These are phyloP conservation scores for Talaromyces amestolkiae DNA, from an alignment of 2,329 filamentous ascomycete species.

Conservation along the genomic window DNA sequence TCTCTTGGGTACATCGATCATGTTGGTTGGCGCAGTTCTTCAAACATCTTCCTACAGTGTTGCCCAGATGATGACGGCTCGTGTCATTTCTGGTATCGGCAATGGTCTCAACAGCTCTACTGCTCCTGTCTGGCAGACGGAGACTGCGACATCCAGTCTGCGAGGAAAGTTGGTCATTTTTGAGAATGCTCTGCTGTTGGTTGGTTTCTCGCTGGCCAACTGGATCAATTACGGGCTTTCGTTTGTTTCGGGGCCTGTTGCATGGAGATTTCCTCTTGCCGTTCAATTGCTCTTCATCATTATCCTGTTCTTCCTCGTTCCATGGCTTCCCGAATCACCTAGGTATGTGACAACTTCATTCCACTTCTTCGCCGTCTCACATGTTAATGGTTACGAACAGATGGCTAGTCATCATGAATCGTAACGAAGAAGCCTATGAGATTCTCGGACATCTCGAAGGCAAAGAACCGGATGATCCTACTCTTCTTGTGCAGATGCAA, in stretches of 20 bases:
- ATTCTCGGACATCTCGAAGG: slow-evolving; percentile 28
- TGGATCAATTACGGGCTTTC: slow-evolving; percentile 55
- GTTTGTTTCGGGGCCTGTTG: slow-evolving; percentile 42
- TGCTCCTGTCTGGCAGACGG: slow-evolving; percentile 52
- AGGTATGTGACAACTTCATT: background rate
- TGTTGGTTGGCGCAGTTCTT: slow-evolving; percentile 50
- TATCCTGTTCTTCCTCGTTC: background rate
- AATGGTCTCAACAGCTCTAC: slow-evolving; percentile 54
- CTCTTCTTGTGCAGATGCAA: slow-evolving; percentile 40
- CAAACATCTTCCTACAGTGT: slow-evolving; percentile 47
- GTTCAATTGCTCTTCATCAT: slow-evolving; percentile 52
- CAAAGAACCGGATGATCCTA: slow-evolving; percentile 34
- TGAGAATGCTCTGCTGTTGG: slow-evolving; percentile 52
- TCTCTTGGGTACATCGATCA: slow-evolving; percentile 48
- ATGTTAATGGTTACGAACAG: background rate
- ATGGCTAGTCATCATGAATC: slow-evolving; percentile 28
- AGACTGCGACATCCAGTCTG: slow-evolving; percentile 48
- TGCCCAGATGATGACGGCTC: slow-evolving; percentile 51
- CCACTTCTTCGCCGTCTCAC: background rate
- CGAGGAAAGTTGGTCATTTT: slow-evolving; percentile 49
- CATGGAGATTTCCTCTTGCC: slow-evolving; percentile 49
- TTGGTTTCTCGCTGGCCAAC: slow-evolving; percentile 51
- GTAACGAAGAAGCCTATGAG: slow-evolving; percentile 44
- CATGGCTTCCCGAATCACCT: slow-evolving; percentile 14
- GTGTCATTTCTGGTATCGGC: slow-evolving; percentile 47